Percentiles rank a stretch among this genome's conserved stretches.
Conservation (phyloP, 495 filamentous ascomycete genomes). For the Bathelium albidoporum region DNA sequence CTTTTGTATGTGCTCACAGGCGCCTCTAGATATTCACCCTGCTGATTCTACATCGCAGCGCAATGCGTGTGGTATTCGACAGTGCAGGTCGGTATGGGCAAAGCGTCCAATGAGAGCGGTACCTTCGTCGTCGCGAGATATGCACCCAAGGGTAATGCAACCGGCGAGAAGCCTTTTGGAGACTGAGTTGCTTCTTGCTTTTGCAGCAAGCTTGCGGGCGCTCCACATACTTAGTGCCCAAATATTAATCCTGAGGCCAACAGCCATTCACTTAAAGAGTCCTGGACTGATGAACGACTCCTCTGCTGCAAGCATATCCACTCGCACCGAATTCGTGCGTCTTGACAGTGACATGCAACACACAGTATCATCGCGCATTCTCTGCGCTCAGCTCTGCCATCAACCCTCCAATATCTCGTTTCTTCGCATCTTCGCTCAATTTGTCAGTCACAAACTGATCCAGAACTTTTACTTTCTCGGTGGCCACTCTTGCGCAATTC, state of each 20-base stretch:
- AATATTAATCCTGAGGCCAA: too few species aligned
- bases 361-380: slow-evolving; percentile 42
- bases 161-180: slow-evolving; percentile 23
- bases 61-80: slow-evolving; percentile 36
- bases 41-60: slow-evolving; percentile 16
- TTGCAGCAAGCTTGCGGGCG: not conserved
- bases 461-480: slow-evolving; percentile 70
- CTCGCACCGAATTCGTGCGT: not conserved
- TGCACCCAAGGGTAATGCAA: slow-evolving; percentile 28
- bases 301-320: not conserved
- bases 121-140: slow-evolving; percentile 35
- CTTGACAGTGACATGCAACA: not conserved
- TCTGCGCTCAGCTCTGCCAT: slow-evolving; percentile 73
- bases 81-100: slow-evolving; percentile 30
- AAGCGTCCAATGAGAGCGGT: slow-evolving; percentile 25
- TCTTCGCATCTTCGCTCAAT: slow-evolving; percentile 64
- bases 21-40: not conserved
- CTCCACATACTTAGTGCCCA: too few species aligned
- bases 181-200: not conserved
- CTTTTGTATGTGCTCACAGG: slow-evolving; percentile 15
- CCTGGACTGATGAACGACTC: not conserved
- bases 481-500: slow-evolving; percentile 54
- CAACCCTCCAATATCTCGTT: slow-evolving; percentile 63
- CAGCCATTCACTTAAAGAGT: too few species aligned
- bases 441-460: slow-evolving; percentile 57